phyloP scores from a whole-genome alignment of 106 monocot species.

The Hemerocallis citrina region DNA sequence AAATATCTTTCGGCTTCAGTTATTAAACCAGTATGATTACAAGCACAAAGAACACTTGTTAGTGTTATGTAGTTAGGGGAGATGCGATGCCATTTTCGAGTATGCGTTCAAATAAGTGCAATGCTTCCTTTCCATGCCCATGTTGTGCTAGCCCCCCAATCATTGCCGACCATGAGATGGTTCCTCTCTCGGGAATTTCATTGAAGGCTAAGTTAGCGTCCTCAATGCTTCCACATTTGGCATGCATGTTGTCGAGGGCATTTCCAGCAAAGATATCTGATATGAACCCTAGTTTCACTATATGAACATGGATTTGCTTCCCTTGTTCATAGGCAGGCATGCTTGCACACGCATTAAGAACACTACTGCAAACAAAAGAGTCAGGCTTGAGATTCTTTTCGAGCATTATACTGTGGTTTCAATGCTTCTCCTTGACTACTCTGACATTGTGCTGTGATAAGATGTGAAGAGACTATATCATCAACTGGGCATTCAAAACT shows the following conservation, averaged over 20 bases:
- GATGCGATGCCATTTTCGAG: constrained; percentile 37
- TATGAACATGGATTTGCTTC: constrained; percentile 62
- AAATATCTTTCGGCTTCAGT: constrained; percentile 61
- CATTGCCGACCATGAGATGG: constrained; percentile 94
- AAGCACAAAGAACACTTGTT: constrained; percentile 82
- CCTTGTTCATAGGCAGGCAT: constrained; percentile 85
- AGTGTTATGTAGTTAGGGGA: constrained; percentile 82
- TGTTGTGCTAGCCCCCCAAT: constrained; percentile 88
- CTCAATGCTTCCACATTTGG: constrained; percentile 85
- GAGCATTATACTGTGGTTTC: constrained; percentile 46
- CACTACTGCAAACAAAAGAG: constrained; percentile 68
- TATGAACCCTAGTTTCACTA: constrained; percentile 49
- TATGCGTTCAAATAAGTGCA: constrained; percentile 62
- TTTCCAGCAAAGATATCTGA: constrained; percentile 62
- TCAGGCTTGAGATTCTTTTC: constrained; percentile 44
- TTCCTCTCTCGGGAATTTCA: constrained; percentile 46
- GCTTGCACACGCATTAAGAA: constrained; percentile 75
- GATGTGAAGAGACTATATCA: constrained; percentile 77
- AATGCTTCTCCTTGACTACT: constrained; percentile 63
- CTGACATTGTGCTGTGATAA: constrained; percentile 63
- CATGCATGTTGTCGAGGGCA: constrained; percentile 87
- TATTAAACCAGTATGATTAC: constrained; percentile 72
- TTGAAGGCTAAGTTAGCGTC: constrained; percentile 57
- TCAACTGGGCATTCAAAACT: constrained; percentile 48
- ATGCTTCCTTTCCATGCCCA: constrained; percentile 68